Conservation (phyloP, 306 rosid species). For the Malus domestica region ASM211411v1 NC_041800.1:8022501-8023000, state of each 20-base stretch:
- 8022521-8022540: slow-evolving; percentile 73
- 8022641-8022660: slow-evolving; percentile 50
- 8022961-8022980: slow-evolving; percentile 1
- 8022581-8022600: slow-evolving; percentile 97
- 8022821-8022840: slow-evolving; percentile 91
- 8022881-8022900: slow-evolving; percentile 82
- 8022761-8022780: slow-evolving; percentile 78
- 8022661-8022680: neutral
- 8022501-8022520: slow-evolving; percentile 73
- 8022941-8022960: slow-evolving; percentile 34
- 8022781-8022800: slow-evolving; percentile 89
- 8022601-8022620: slow-evolving; percentile 90
- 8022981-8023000: slow-evolving; percentile 13
- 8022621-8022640: slow-evolving; percentile 85
- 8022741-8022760: slow-evolving; percentile 1
- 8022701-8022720: slow-evolving; percentile 5
- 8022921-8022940: slow-evolving; percentile 83
- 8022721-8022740: neutral
- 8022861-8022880: slow-evolving; percentile 64
- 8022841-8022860: slow-evolving; percentile 89
- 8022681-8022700: neutral
- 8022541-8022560: slow-evolving; percentile 58
- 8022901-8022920: slow-evolving; percentile 84
- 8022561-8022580: slow-evolving; percentile 99
- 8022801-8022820: slow-evolving; percentile 98